Evolutionary conservation across 305 asterid genomes (phyloP).

Genomic region (Ruellia speciosa): DNA sequence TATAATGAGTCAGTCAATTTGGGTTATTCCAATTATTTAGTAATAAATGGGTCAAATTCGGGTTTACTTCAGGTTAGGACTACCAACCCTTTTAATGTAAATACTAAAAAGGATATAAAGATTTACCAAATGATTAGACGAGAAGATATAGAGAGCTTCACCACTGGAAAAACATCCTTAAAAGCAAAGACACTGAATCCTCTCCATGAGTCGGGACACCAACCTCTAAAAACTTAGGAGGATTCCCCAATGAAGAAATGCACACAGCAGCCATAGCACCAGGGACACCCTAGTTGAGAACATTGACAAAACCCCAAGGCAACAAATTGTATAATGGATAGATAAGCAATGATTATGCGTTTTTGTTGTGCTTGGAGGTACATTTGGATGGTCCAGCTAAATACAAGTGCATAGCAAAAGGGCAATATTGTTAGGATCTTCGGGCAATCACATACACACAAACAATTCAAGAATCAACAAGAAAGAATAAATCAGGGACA

Average conservation of each 20-base stretch:
- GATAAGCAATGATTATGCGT: conserved; percentile 51
- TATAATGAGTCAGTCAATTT: no score
- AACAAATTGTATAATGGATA: conserved; percentile 34
- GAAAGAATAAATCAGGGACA: no score
- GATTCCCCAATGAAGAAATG: conserved; percentile 52
- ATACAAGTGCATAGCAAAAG: no score
- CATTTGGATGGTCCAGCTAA: conserved; percentile 29
- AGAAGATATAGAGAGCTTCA: conserved; percentile 62
- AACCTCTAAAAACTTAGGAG: conserved; percentile 52
- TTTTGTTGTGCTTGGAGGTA: conserved; percentile 78
- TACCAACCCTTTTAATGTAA: neutral
- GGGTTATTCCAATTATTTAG: no score
- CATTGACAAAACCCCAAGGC: conserved; percentile 53
- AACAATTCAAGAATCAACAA: no score
- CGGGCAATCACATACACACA: no score
- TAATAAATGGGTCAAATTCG: no score
- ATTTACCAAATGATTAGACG: conserved; percentile 64
- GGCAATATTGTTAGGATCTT: no score
- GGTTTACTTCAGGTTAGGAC: neutral
- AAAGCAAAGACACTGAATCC: conserved; percentile 44
- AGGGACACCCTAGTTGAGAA: conserved; percentile 34
- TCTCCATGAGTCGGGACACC: conserved; percentile 72
- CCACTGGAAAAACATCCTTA: conserved; percentile 56
- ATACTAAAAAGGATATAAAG: neutral
- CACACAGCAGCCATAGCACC: conserved; percentile 64